Conservation (phyloP, 2,329 filamentous ascomycete species). For the Knufia petricola region DNA sequence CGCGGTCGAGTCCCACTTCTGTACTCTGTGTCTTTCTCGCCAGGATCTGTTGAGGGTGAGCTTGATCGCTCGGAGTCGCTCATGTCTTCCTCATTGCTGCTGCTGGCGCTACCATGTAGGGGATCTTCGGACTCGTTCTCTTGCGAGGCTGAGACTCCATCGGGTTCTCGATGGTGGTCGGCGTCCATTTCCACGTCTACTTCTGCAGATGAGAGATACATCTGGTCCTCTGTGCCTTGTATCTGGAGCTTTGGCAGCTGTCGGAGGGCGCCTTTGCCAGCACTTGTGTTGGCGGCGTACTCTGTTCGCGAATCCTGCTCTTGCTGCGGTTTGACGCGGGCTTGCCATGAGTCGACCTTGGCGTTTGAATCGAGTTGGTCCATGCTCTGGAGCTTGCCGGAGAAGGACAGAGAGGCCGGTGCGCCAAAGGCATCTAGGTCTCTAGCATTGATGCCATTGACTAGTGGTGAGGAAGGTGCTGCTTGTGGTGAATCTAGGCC, state of each 20-base stretch:
- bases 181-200: not conserved
- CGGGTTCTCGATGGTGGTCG: no score
- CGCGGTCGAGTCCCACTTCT: not conserved
- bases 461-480: not conserved
- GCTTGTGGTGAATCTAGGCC: not conserved
- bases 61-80: not conserved
- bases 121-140: not conserved
- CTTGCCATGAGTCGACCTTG: constrained; percentile 4
- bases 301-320: not conserved
- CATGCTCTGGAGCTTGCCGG: not conserved
- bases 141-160: no score
- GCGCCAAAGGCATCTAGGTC: constrained; percentile 1
- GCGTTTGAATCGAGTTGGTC: constrained; percentile 4
- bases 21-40: not conserved
- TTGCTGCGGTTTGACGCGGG: no score
- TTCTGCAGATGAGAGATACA: not conserved
- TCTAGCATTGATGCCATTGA: constrained; percentile 7
- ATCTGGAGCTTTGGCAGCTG: not conserved
- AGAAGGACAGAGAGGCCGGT: not conserved
- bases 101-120: not conserved
- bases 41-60: not conserved
- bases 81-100: no score
- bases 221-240: not conserved
- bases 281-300: not conserved
- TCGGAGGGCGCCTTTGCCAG: not conserved